Evolutionary conservation across 768 basidiomycete genomes (phyloP).

Genomic region (Infundibulicybe gibba): DNA sequence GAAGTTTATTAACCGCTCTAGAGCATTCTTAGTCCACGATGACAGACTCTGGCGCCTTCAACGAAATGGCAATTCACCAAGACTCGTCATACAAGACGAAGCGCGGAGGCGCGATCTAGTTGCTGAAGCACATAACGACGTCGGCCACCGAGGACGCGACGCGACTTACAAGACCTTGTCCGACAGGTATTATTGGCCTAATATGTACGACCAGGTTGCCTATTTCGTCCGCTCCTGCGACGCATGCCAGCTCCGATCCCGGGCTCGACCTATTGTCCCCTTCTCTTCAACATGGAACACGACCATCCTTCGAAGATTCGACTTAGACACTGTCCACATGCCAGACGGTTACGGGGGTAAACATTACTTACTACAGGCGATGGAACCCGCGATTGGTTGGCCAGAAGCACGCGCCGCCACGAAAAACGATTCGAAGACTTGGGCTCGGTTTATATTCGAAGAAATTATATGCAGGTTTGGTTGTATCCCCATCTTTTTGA

Average conservation of each 20-base stretch:
- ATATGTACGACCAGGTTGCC: slow-evolving; percentile 21
- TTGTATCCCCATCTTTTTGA: no score
- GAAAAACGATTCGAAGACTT: slow-evolving; percentile 4
- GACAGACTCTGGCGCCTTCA: slow-evolving; percentile 11
- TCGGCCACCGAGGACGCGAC: no score
- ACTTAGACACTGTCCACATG: slow-evolving; percentile 26
- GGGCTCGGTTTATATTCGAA: slow-evolving; percentile 26
- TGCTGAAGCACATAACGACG: no score
- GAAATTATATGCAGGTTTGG: no score
- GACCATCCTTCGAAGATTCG: slow-evolving; percentile 18
- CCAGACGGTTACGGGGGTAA: slow-evolving; percentile 12
- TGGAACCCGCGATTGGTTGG: slow-evolving; percentile 16
- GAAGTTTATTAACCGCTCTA: slow-evolving; percentile 2
- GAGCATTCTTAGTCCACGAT: slow-evolving; percentile 10
- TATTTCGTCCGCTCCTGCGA: slow-evolving; percentile 27
- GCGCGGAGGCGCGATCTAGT: no score
- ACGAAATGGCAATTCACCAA: no score
- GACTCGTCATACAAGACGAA: no score
- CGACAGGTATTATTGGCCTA: no score
- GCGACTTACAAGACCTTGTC: no score
- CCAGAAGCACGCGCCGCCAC: slow-evolving; percentile 13
- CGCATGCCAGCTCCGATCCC: slow-evolving; percentile 23
- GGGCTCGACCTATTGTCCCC: slow-evolving; percentile 12
- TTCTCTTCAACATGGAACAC: slow-evolving; percentile 14
- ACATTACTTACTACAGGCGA: slow-evolving; percentile 20